Percentiles rank a stretch among this genome's conserved stretches.
phyloP scores from a whole-genome alignment of 1,139 yeast genomes.

The Schwanniomyces etchellsii region DNA sequence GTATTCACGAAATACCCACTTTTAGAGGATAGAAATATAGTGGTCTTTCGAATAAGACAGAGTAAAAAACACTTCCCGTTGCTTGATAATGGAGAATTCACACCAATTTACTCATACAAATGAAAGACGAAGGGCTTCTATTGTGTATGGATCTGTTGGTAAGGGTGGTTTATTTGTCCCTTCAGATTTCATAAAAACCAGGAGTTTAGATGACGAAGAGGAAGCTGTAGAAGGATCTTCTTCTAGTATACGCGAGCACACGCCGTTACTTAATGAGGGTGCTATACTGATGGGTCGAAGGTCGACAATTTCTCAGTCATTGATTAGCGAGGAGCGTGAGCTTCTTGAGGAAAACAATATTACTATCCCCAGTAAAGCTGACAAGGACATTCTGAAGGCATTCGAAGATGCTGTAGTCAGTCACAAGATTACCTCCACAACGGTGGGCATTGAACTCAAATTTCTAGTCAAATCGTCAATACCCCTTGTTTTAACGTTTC shows the following conservation, averaged over 20 bases:
- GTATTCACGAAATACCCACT: too few relatives aligned
- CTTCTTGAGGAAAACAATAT: conserved; percentile 27
- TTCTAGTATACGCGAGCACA: conserved; percentile 2
- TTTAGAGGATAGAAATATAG: too few relatives aligned
- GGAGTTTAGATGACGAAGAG: conserved; percentile 9
- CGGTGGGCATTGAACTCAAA: conserved; percentile 30
- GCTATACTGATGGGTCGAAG: conserved; percentile 12
- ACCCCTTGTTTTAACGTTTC: conserved; percentile 49
- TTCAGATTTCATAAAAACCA: conserved; percentile 35
- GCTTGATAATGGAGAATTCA: too few relatives aligned
- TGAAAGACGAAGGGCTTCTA: conserved; percentile 45
- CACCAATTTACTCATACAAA: conserved; percentile 46
- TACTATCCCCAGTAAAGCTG: conserved; percentile 7
- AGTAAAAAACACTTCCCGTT: too few relatives aligned
- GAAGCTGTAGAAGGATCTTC: conserved; percentile 3
- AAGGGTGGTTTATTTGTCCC: conserved; percentile 50
- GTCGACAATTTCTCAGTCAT: conserved; percentile 23
- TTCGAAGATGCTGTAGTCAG: conserved; percentile 33
- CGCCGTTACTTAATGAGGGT: conserved; percentile 3
- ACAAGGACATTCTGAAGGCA: conserved; percentile 20
- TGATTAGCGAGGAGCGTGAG: conserved; percentile 32
- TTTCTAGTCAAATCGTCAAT: conserved; percentile 39
- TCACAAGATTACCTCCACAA: conserved; percentile 21
- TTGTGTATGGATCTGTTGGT: conserved; percentile 51
- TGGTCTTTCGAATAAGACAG: too few relatives aligned